phyloP scores from a whole-genome alignment of 1,284 basidiomycete genomes.

The Mycena citricolor region DNA sequence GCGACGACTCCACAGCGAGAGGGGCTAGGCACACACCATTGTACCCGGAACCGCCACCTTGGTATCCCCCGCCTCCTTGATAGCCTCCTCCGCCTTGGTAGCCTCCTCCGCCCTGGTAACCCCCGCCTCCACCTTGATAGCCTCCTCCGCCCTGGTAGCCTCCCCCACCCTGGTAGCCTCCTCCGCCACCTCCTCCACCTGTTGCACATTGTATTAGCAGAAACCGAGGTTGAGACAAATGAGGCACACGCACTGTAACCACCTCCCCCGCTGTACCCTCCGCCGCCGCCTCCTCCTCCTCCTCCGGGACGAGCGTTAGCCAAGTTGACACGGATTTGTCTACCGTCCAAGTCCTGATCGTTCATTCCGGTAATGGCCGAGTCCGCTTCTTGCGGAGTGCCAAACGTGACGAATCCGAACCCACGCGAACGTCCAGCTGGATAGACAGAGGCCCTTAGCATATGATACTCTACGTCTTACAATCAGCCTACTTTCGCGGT shows the following conservation, averaged over 20 bases:
- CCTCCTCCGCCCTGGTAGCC: slow-evolving; percentile 25
- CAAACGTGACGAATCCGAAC: slow-evolving; percentile 93
- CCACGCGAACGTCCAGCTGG: slow-evolving; percentile 85
- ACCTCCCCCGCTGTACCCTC: slow-evolving; percentile 30
- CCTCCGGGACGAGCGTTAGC: slow-evolving; percentile 79
- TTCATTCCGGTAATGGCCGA: slow-evolving; percentile 80
- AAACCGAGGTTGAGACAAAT: slow-evolving; percentile 1
- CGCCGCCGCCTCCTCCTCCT: slow-evolving; percentile 47
- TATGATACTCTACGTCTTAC: not conserved
- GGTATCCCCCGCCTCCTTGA: slow-evolving; percentile 17
- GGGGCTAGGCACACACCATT: no score
- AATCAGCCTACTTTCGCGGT: slow-evolving; percentile 68
- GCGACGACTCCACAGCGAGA: no score
- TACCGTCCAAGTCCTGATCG: slow-evolving; percentile 91
- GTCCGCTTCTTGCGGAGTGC: slow-evolving; percentile 63
- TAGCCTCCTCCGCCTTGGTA: no score
- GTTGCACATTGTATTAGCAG: not conserved
- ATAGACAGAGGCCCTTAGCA: slow-evolving; percentile 2
- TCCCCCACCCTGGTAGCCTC: slow-evolving; percentile 31
- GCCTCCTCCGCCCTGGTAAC: no score
- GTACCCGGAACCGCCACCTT: slow-evolving; percentile 22
- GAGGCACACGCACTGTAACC: slow-evolving; percentile 6
- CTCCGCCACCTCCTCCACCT: slow-evolving; percentile 27
- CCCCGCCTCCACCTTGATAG: no score
- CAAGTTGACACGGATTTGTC: slow-evolving; percentile 66